Evolutionary conservation across 495 filamentous ascomycete genomes (phyloP).

Genomic region (Penicillium cataractarum): DNA sequence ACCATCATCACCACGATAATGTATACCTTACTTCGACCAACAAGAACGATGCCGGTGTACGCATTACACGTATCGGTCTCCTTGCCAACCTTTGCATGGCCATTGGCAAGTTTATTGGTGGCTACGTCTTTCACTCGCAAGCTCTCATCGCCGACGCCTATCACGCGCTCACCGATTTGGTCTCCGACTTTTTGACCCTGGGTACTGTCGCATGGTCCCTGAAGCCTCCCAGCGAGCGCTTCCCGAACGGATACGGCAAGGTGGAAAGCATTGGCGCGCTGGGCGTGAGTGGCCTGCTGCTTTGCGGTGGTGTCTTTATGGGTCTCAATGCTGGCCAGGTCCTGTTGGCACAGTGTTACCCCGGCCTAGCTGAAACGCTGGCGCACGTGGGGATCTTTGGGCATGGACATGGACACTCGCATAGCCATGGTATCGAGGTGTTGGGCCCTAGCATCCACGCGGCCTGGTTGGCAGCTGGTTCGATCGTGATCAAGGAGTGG

Average conservation of each 20-base stretch:
- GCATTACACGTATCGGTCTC: slow-evolving; percentile 91
- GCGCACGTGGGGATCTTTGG: slow-evolving; percentile 56
- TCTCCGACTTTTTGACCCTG: slow-evolving; percentile 91
- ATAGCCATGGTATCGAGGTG: slow-evolving; percentile 60
- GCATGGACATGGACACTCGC: slow-evolving; percentile 64
- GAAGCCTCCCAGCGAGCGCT: slow-evolving; percentile 75
- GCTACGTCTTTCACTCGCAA: slow-evolving; percentile 92
- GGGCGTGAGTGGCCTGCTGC: slow-evolving; percentile 86
- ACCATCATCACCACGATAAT: slow-evolving; percentile 85
- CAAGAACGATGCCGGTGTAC: slow-evolving; percentile 90
- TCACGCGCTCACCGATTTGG: slow-evolving; percentile 91
- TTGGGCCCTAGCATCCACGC: slow-evolving; percentile 84
- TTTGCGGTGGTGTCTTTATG: slow-evolving; percentile 89
- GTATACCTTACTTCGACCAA: slow-evolving; percentile 85
- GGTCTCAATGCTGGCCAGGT: slow-evolving; percentile 75
- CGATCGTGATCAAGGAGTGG: slow-evolving; percentile 93
- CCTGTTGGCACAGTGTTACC: slow-evolving; percentile 78
- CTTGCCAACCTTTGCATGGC: slow-evolving; percentile 94
- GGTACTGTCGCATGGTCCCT: slow-evolving; percentile 91
- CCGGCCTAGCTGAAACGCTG: slow-evolving; percentile 67
- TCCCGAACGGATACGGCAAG: slow-evolving; percentile 93
- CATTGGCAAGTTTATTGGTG: slow-evolving; percentile 85
- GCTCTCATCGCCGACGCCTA: slow-evolving; percentile 93
- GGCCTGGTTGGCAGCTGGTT: slow-evolving; percentile 92
- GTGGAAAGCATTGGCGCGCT: slow-evolving; percentile 93